Conservation (phyloP, 129 eudicot genomes). For the Helichrysum umbraculigerum region DNA sequence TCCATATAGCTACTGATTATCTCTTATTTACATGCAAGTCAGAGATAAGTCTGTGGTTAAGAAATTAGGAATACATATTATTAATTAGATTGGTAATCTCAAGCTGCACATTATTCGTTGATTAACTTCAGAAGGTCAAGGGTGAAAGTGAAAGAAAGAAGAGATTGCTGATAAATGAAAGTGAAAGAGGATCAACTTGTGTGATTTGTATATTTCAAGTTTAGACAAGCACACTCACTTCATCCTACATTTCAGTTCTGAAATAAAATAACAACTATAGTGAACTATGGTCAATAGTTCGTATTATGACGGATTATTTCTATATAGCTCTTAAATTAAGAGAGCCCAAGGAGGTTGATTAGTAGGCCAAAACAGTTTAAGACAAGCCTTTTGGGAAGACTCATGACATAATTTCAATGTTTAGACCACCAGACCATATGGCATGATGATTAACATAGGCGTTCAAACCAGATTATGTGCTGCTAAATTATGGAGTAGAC, state of each 20-base stretch:
- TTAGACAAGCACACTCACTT: neutral
- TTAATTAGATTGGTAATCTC: neutral
- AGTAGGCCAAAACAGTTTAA: neutral
- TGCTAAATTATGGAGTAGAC: neutral
- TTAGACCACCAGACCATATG: neutral
- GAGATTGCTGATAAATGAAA: neutral
- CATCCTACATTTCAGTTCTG: neutral
- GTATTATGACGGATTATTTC: neutral
- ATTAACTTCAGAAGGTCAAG: constrained; percentile 1
- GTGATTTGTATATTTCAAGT: neutral
- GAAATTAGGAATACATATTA: neutral
- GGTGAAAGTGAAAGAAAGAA: neutral
- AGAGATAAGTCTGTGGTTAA: neutral
- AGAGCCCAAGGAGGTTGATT: neutral
- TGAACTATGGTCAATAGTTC: neutral
- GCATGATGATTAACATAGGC: neutral
- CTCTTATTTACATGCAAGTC: constrained; percentile 6
- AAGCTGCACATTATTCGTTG: neutral
- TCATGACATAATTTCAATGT: neutral
- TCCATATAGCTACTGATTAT: constrained; percentile 1
- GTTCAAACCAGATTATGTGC: neutral
- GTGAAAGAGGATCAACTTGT: neutral
- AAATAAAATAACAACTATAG: neutral
- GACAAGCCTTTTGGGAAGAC: neutral
- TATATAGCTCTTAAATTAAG: neutral